A percentile compares a stretch with the other conserved stretches of the same genome.
phyloP scores from a whole-genome alignment of 768 basidiomycete genomes.

The Termitomyces sp. region DNA sequence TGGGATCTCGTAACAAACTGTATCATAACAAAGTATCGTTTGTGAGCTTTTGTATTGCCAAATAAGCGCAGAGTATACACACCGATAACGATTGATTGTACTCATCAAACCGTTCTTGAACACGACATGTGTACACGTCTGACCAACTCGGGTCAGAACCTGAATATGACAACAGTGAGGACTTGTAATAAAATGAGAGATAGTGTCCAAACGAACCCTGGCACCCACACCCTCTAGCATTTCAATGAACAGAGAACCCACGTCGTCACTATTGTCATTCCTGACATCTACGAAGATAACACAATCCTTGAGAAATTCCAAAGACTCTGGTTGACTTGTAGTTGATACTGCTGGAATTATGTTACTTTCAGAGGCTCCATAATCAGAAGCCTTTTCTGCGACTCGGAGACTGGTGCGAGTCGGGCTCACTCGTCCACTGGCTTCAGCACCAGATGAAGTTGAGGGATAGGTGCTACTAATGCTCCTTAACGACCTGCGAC shows the following conservation, averaged over 20 bases:
- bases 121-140: conserved; percentile 78
- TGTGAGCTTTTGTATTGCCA: neutral
- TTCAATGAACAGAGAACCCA: conserved; percentile 74
- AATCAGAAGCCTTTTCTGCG: conserved; percentile 10
- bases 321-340: conserved; percentile 23
- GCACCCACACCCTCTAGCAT: conserved; percentile 81
- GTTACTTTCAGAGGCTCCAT: conserved; percentile 13
- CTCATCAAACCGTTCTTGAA: conserved; percentile 78
- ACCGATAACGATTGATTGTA: conserved; percentile 72
- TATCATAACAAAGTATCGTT: neutral
- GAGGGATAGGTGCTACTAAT: conserved; percentile 30
- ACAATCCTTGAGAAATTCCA: conserved; percentile 66
- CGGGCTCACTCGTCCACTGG: conserved; percentile 4
- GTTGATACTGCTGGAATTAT: conserved; percentile 14
- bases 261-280: conserved; percentile 79
- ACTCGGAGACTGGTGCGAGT: conserved; percentile 9
- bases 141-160: conserved; percentile 62
- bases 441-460: neutral
- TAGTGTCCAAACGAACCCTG: conserved; percentile 37
- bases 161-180: conserved; percentile 17
- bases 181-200: neutral
- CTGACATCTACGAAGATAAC: conserved; percentile 84
- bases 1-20: conserved; percentile 59
- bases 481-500: conserved; percentile 29
- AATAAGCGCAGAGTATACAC: conserved; percentile 12